Conservation (phyloP, 352 stramenopile species). For the Phytophthora rubi region DNA sequence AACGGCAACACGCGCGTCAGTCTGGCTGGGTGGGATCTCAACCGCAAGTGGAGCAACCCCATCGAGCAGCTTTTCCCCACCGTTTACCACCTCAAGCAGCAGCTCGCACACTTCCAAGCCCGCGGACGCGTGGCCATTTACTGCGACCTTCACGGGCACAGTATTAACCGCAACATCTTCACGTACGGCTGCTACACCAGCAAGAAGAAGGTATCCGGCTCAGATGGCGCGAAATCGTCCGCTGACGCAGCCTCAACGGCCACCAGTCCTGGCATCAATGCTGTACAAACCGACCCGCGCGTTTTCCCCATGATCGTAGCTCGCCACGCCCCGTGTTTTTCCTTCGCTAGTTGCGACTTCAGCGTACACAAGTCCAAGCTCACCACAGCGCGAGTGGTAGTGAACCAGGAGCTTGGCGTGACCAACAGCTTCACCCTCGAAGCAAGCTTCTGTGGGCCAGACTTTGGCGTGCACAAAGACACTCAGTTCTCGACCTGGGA, state of each 20-base stretch:
- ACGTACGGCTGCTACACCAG: constrained; percentile 80
- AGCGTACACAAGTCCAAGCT: constrained; percentile 91
- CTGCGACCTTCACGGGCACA: constrained; percentile 87
- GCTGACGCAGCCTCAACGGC: constrained; percentile 2
- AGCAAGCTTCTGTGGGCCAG: constrained; percentile 88
- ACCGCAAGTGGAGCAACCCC: constrained; percentile 80
- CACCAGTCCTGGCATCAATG: constrained; percentile 3
- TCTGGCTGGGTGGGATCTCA: constrained; percentile 85
- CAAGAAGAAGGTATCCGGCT: constrained; percentile 34
- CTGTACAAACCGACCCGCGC: constrained; percentile 63
- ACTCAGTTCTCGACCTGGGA: constrained; percentile 82
- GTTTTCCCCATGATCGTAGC: constrained; percentile 86
- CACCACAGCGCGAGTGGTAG: constrained; percentile 90
- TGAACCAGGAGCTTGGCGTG: constrained; percentile 87
- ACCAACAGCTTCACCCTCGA: constrained; percentile 91
- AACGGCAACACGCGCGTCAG: constrained; percentile 92
- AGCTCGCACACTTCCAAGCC: constrained; percentile 64
- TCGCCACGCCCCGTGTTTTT: constrained; percentile 72
- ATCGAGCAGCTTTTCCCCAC: constrained; percentile 86
- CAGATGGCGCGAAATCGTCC: constrained; percentile 7
- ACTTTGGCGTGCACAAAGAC: constrained; percentile 71
- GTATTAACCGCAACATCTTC: constrained; percentile 87
- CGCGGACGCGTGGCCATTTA: constrained; percentile 77
- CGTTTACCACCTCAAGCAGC: constrained; percentile 79
- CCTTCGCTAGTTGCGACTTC: constrained; percentile 90